Evolutionary conservation across 768 basidiomycete genomes (phyloP), one percentile per base, ranked within the genome.

Genomic region (Calvatia gigantea): DNA sequence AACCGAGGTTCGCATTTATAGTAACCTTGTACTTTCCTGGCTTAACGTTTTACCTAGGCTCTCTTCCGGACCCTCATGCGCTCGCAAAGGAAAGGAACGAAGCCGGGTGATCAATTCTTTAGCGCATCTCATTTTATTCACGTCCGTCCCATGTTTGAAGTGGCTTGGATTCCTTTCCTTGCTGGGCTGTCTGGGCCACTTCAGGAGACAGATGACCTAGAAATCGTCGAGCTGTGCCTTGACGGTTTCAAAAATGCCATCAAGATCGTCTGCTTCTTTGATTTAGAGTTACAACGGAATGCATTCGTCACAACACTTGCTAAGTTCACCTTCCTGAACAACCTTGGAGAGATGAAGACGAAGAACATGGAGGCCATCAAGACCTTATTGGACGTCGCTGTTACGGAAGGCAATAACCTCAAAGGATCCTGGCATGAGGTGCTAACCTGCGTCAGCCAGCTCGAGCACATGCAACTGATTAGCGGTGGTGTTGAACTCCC

Each of bases 281-380:
- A 98, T 64, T 78, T 98, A 61, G 97, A 98, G 68, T 77, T 99
- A 38, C 94, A 98, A 68, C 85, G 97, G n/a, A 98, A 98, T 64
- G 97, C 95, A 0, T 99, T 98, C 66, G 94, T 99, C 42, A 94
- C 95, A 17, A 99, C 97, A 0, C 77, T 99, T 17, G 87, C 80
- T 33, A 99, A 98, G 69, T 98, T 98, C 70, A 99, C 97, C 0
- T 97, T 97, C 79, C 77, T 98, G 60, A 98, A 91, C 70, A 98
- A 99, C 66, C 74, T 98, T 4, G 94, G 94, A 52, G 97, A 98
- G 76, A 99, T 99, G 97, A 95, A 94, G 73, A 81, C 92, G 31
- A 98, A 98, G 77, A 98, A 98, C 67, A 97, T 99, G 85, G 97
- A 98, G 67, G 97, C 96, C 5, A 98, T 99, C 74, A 98, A 98